Evolutionary conservation across 495 filamentous ascomycete genomes (phyloP), one percentile per base, ranked within the genome.

Genomic region (Cenococcum geophilum): DNA sequence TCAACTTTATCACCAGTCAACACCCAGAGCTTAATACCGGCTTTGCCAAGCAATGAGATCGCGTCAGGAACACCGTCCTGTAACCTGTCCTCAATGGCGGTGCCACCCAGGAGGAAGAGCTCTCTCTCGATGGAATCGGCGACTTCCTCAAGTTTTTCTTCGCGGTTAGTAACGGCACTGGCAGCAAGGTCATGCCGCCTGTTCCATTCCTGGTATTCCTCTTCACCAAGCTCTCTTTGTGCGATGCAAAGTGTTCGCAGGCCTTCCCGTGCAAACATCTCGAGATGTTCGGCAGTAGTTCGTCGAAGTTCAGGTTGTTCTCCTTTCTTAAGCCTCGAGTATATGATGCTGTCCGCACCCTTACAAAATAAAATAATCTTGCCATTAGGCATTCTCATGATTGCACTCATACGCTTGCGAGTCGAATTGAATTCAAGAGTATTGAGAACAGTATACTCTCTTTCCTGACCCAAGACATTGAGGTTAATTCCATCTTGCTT

Each of bases 1-100:
- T 97, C 95, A 51, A 97, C 92, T 75, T 97, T 99, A 78, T 99
- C 95, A 58, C 95, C 95, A 35, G 95, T 99, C 49, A 99, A 77
- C 59, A 99, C 95, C 95, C 95, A 99, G n/a, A 99, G 83, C 71
- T 99, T 99, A 75, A 99, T 97, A 61, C 95, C 95, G 53, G 95
- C 95, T 60, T 91, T 86, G 42, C 87, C 92, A 57, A 99, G 84
- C 52, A 99, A 76, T 58, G 88, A 89, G 65, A 99, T 99, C 1
- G 95, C 92, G 68, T 97, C 95, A 10, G 95, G 95, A 14, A 99
- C 95, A 63, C 93, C 95, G 66, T 97, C 93, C 73, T 99, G 95
- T 47, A 99, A 78, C 72, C 92, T 83, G 79, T 99, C 95, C 72
- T 99, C 95, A 68, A 99, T 99, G 37, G 95, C 95, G 48, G 95